These are phyloP conservation scores for Porodaedalea pini DNA, from an alignment of 1,284 basidiomycete species.

Conservation along the genomic window DNA sequence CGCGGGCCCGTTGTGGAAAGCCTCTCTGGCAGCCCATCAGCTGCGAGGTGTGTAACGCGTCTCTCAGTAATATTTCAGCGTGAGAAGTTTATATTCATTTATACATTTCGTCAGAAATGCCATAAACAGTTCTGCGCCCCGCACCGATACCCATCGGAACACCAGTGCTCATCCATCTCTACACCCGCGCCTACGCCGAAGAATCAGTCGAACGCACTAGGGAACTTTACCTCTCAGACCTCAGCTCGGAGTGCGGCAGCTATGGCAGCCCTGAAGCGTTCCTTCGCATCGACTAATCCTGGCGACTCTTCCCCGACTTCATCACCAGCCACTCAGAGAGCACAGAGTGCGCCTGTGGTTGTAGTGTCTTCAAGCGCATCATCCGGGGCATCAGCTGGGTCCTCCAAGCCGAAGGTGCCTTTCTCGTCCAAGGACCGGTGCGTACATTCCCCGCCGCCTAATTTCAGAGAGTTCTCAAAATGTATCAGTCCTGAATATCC, in stretches of 20 bases:
- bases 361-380: neutral
- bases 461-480: constrained; percentile 21
- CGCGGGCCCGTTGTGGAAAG: constrained; percentile 61
- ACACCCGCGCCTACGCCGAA: neutral
- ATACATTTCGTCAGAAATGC: constrained; percentile 12
- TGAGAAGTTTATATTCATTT: neutral
- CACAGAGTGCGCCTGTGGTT: neutral
- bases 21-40: constrained; percentile 66
- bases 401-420: constrained; percentile 7
- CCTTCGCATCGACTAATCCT: constrained; percentile 5
- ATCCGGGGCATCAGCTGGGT: neutral
- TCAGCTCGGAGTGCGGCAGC: constrained; percentile 18
- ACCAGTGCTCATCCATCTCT: constrained; percentile 5
- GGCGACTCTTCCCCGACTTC: neutral
- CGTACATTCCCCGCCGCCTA: constrained; percentile 4
- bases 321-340: neutral
- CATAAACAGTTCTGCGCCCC: constrained; percentile 17
- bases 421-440: constrained; percentile 16
- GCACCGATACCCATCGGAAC: constrained; percentile 14
- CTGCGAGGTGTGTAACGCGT: constrained; percentile 59
- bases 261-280: constrained; percentile 17
- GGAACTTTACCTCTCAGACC: constrained; percentile 6
- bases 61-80: neutral
- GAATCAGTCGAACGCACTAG: neutral
- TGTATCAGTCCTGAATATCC: constrained; percentile 11